Percentiles rank a stretch among this genome's conserved stretches.
Conservation (phyloP, 2,329 filamentous ascomycete species). For the Tolypocladium tropicale region DNA sequence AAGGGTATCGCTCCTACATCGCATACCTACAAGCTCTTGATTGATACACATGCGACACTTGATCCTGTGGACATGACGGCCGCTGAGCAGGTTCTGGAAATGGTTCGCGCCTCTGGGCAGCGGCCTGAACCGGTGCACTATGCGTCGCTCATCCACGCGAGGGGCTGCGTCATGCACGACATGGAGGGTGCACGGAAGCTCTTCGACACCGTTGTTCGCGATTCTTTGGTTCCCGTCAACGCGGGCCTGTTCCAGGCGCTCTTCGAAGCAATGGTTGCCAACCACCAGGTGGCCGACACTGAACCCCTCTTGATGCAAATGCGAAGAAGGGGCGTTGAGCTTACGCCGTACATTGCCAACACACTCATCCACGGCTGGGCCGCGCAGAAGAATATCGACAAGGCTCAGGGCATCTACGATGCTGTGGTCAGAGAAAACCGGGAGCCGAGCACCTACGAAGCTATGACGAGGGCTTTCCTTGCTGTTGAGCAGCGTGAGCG, state of each 20-base stretch:
- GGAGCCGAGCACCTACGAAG: slow-evolving; percentile 96
- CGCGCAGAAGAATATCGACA: slow-evolving; percentile 66
- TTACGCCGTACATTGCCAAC: slow-evolving; percentile 97
- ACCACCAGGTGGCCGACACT: slow-evolving; percentile 71
- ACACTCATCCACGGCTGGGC: slow-evolving; percentile 97
- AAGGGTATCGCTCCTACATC: slow-evolving; percentile 83
- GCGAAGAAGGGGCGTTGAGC: slow-evolving; percentile 60
- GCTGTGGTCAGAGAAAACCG: slow-evolving; percentile 67
- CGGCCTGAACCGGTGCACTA: slow-evolving; percentile 89
- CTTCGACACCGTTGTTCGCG: slow-evolving; percentile 70
- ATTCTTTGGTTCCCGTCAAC: slow-evolving; percentile 58
- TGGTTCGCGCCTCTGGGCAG: slow-evolving; percentile 65
- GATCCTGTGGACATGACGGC: slow-evolving; percentile 84
- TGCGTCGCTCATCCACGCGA: slow-evolving; percentile 88
- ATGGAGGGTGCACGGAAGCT: slow-evolving; percentile 71
- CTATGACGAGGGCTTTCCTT: slow-evolving; percentile 91
- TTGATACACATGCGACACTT: slow-evolving; percentile 89
- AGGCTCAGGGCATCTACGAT: slow-evolving; percentile 70
- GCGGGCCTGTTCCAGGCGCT: slow-evolving; percentile 90
- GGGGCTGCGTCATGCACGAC: slow-evolving; percentile 88
- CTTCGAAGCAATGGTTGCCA: slow-evolving; percentile 96
- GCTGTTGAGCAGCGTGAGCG: slow-evolving; percentile 68
- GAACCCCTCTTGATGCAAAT: slow-evolving; percentile 67
- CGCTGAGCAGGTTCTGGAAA: slow-evolving; percentile 71
- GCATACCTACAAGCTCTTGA: slow-evolving; percentile 94